Conservation (phyloP, 148 eudicot species). For the Agrostemma githago region DNA sequence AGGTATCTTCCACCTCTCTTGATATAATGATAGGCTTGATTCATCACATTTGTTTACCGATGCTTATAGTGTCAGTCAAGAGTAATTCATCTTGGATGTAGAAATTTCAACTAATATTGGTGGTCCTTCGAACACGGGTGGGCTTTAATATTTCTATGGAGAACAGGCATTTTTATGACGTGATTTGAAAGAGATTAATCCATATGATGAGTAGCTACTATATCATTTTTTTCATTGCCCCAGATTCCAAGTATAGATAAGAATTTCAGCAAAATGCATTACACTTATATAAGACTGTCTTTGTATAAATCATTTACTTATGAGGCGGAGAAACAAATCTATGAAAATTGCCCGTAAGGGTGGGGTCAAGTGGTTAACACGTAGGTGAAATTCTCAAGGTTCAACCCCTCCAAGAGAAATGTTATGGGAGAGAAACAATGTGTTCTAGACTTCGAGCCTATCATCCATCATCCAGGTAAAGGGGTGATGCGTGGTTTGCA, state of each 20-base stretch:
- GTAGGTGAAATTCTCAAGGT: no score
- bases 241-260: not conserved
- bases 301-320: not conserved
- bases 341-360: no score
- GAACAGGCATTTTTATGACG: not conserved
- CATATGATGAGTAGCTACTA: not conserved
- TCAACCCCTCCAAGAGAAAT: no score
- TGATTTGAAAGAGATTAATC: not conserved
- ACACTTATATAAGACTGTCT: not conserved
- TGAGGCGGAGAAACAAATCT: not conserved
- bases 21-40: not conserved
- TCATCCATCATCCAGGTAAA: no score
- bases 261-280: not conserved
- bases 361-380: no score
- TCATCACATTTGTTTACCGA: not conserved
- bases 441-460: no score
- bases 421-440: no score
- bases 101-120: not conserved
- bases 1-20: constrained; percentile 28
- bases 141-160: not conserved
- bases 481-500: no score
- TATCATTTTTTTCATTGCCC: not conserved
- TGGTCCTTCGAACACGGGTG: not conserved
- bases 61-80: not conserved
- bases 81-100: not conserved